Evolutionary conservation across 2,329 filamentous ascomycete genomes (phyloP).

Genomic region (Ophiostoma montium): DNA sequence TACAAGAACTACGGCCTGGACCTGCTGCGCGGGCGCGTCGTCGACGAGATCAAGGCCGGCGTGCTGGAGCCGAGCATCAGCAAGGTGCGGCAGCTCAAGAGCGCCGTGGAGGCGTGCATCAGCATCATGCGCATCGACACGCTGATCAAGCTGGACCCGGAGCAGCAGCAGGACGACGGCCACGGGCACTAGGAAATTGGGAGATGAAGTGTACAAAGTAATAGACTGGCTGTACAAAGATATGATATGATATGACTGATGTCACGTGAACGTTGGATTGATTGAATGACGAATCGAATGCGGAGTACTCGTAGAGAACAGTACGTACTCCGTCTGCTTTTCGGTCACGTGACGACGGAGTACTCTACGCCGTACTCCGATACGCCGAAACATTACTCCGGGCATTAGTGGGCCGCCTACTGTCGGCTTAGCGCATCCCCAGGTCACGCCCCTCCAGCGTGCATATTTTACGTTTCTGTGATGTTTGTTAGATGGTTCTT

Average conservation of each 20-base stretch:
- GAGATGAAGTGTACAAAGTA: too few species aligned
- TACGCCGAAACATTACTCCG: too few species aligned
- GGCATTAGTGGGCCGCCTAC: slow-evolving; percentile 11
- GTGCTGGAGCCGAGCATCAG: slow-evolving; percentile 95
- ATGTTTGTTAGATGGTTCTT: too few species aligned
- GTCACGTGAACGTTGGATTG: too few species aligned
- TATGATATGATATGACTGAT: too few species aligned
- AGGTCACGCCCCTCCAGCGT: not conserved
- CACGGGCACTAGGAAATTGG: slow-evolving; percentile 80
- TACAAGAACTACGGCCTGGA: slow-evolving; percentile 99
- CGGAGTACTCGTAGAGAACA: too few species aligned
- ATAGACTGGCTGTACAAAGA: too few species aligned
- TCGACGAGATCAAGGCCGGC: slow-evolving; percentile 86
- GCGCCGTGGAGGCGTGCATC: slow-evolving; percentile 94
- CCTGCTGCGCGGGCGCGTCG: slow-evolving; percentile 73
- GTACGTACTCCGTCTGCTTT: too few species aligned
- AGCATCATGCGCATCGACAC: slow-evolving; percentile 99
- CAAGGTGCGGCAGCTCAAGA: slow-evolving; percentile 97
- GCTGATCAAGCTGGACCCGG: slow-evolving; percentile 92
- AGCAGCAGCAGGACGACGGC: slow-evolving; percentile 66
- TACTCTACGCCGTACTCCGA: too few species aligned
- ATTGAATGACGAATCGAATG: too few species aligned
- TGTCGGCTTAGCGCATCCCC: slow-evolving; percentile 13
- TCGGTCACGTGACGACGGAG: too few species aligned
- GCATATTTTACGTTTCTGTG: too few species aligned